Evolutionary conservation across 768 basidiomycete species (phyloP).

Genomic region (Rhizopogon roseolus): DNA sequence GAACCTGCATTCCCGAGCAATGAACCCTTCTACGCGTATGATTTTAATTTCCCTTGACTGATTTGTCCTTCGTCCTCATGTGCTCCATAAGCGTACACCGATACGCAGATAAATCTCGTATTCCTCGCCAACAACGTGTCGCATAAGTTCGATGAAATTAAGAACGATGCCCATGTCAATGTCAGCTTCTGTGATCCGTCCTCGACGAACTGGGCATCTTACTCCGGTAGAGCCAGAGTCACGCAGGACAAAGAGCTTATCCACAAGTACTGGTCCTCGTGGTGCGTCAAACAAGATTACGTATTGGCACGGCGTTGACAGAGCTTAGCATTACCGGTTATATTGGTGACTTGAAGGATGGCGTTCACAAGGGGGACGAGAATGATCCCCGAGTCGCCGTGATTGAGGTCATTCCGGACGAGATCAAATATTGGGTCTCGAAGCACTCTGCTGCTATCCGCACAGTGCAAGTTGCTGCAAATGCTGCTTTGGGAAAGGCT

Average conservation of each 20-base stretch:
- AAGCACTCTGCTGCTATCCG: conserved; percentile 56
- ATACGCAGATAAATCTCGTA: conserved; percentile 49
- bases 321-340: conserved; percentile 56
- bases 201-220: conserved; percentile 77
- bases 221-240: conserved; percentile 67
- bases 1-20: conserved; percentile 73
- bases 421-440: conserved; percentile 79
- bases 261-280: conserved; percentile 58
- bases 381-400: conserved; percentile 75
- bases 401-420: conserved; percentile 74
- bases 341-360: conserved; percentile 86
- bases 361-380: conserved; percentile 75
- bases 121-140: conserved; percentile 75
- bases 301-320: not conserved
- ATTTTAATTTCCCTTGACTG: not conserved
- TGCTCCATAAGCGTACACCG: conserved; percentile 31
- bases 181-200: conserved; percentile 69
- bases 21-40: conserved; percentile 70
- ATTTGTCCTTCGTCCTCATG: not conserved
- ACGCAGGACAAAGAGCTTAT: conserved; percentile 58
- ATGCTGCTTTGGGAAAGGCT: conserved; percentile 56
- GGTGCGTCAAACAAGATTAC: conserved; percentile 28
- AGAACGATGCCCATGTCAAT: conserved; percentile 75
- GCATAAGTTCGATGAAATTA: conserved; percentile 71
- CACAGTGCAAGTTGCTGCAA: conserved; percentile 53